phyloP scores from a whole-genome alignment of 495 filamentous ascomycete species.

The Cetradonia linearis region DNA sequence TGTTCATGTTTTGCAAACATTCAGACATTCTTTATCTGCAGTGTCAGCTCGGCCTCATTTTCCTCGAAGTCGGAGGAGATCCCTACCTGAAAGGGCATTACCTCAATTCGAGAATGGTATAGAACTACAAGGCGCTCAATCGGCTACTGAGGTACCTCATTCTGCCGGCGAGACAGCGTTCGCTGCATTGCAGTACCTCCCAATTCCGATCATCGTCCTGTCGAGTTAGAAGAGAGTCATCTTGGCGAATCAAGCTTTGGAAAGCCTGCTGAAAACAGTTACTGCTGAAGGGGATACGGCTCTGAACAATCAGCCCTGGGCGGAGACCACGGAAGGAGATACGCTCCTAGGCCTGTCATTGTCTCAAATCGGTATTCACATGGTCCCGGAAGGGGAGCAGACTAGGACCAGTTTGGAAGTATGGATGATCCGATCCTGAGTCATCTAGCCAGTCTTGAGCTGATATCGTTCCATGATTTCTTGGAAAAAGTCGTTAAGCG shows the following conservation, averaged over 20 bases:
- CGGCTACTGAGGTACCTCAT: not conserved
- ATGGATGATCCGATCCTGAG: not conserved
- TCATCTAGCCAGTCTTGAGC: not conserved
- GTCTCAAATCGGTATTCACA: conserved; percentile 50
- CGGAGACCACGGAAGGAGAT: not conserved
- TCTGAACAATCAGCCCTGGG: conserved; percentile 24
- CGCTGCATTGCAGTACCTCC: conserved; percentile 56
- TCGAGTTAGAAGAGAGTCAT: conserved; percentile 52
- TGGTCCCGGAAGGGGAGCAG: conserved; percentile 44
- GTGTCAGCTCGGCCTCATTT: not conserved
- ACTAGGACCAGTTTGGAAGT: not conserved
- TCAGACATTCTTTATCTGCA: conserved; percentile 1
- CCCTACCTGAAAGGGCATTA: not conserved
- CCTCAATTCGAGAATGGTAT: not conserved
- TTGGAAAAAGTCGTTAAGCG: not conserved
- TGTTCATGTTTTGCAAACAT: not conserved
- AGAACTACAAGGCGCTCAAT: not conserved
- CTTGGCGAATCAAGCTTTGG: conserved; percentile 63
- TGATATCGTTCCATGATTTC: not conserved
- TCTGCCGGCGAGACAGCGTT: conserved; percentile 38
- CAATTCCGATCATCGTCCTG: conserved; percentile 54
- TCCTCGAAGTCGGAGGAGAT: conserved; percentile 5
- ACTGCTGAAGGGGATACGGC: conserved; percentile 23
- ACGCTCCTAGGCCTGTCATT: conserved; percentile 37
- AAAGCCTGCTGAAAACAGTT: conserved; percentile 46